A percentile compares a stretch with the other conserved stretches of the same genome.
These are phyloP conservation scores for Aspergillus haitiensis DNA, from an alignment of 495 filamentous ascomycete genomes.

Conservation along the genomic window DNA sequence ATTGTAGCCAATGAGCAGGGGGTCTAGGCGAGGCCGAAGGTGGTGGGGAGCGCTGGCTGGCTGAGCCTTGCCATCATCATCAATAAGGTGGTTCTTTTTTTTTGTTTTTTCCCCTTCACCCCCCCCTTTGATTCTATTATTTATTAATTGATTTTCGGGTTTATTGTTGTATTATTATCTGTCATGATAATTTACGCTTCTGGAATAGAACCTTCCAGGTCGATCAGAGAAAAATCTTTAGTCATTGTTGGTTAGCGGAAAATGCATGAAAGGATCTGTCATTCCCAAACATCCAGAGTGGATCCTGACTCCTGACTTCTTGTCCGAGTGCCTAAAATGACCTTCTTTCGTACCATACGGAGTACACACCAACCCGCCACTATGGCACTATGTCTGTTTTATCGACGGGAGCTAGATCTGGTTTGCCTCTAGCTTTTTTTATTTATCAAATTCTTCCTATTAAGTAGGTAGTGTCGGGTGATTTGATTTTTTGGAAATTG, in stretches of 20 bases:
- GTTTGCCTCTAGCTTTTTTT: neutral
- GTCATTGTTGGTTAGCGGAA: slow-evolving; percentile 8
- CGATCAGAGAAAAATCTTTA: neutral
- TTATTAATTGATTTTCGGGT: neutral
- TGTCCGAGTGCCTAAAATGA: slow-evolving; percentile 2
- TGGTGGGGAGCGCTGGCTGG: neutral
- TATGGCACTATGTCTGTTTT: slow-evolving; percentile 15
- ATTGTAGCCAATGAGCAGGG: neutral
- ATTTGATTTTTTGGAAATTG: slow-evolving; percentile 13
- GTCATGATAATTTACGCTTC: neutral
- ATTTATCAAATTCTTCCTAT: slow-evolving; percentile 13
- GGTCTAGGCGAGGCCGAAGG: neutral
- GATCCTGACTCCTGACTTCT: slow-evolving; percentile 7
- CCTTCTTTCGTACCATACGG: slow-evolving; percentile 1
- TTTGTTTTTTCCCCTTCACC: neutral
- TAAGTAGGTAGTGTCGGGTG: neutral
- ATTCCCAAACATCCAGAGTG: slow-evolving; percentile 11
- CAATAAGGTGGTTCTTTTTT: slow-evolving; percentile 7
- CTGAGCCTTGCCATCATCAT: neutral
- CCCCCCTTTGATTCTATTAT: slow-evolving; percentile 27
- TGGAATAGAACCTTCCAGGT: slow-evolving; percentile 1
- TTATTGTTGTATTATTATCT: neutral
- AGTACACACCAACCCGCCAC: slow-evolving; percentile 2
- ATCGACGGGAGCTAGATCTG: slow-evolving; percentile 15
- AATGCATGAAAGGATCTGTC: slow-evolving; percentile 24